Evolutionary conservation across 2,329 filamentous ascomycete species (phyloP).

Genomic region (Lasiodiplodia hormozganensis): DNA sequence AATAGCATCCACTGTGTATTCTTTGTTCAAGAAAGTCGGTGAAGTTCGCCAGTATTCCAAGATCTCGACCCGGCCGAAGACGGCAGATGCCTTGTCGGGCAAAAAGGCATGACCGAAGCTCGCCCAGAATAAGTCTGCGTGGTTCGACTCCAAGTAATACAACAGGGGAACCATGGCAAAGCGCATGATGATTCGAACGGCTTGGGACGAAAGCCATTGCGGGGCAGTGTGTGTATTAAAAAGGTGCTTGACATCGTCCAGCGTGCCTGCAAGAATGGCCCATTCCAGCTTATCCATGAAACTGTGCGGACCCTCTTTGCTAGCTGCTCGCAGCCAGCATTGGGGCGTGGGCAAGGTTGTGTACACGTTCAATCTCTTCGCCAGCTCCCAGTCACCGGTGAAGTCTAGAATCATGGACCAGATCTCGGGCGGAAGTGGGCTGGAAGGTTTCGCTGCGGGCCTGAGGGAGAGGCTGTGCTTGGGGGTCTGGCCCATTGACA

Average conservation of each 20-base stretch:
- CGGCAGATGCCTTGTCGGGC: constrained; percentile 85
- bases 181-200: constrained; percentile 88
- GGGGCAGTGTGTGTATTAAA: constrained; percentile 73
- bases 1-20: constrained; percentile 84
- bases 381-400: constrained; percentile 88
- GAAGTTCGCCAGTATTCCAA: constrained; percentile 91
- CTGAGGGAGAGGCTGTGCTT: constrained; percentile 30
- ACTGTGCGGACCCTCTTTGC: constrained; percentile 70
- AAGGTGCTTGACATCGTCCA: constrained; percentile 74
- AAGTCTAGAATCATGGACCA: constrained; percentile 89
- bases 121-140: constrained; percentile 80
- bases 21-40: constrained; percentile 80
- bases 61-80: constrained; percentile 84
- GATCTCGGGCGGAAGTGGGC: constrained; percentile 76
- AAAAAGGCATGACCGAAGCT: constrained; percentile 83
- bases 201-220: constrained; percentile 78
- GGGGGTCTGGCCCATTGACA: constrained; percentile 45
- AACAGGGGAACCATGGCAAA: constrained; percentile 85
- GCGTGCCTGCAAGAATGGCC: constrained; percentile 76
- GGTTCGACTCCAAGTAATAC: constrained; percentile 70
- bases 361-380: constrained; percentile 79
- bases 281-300: constrained; percentile 84
- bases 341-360: constrained; percentile 76
- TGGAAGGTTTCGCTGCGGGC: constrained; percentile 35
- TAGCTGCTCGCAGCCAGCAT: constrained; percentile 72